Evolutionary conservation across 2,329 filamentous ascomycete genomes (phyloP), one percentile per base, ranked within the genome.

Genomic region (Rhexocercosporidium sp.): DNA sequence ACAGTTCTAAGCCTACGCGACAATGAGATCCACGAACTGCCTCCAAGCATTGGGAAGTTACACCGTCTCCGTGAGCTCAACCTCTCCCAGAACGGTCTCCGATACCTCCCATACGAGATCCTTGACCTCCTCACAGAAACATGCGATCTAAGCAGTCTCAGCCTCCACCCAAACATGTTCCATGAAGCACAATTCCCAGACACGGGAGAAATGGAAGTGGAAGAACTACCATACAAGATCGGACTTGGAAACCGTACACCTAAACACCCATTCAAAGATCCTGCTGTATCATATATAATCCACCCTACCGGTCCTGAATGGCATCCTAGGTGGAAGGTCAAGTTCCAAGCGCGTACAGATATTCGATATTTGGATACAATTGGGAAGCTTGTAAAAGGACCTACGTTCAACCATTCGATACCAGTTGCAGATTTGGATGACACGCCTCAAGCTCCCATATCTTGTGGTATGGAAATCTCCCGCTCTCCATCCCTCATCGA

Each of bases 1-100:
- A 89, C 86, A 0, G 85, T 89, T 18, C 83, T 93, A 14, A 92
- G 86, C 71, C 81, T 93, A 18, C 86, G 91, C 41, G 85, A 83
- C 67, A 92, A 92, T 72, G 77, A 82, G 27, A 81, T 93, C 16
- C 79, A 79, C 0, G 85, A 90, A 73, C 78, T 93, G 2, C 88
- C 91, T 0, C 80, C 87, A 0, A 81, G 83, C 3, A 87, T 93
- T 59, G 81, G 80, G 25, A 84, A 85, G 37, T 81, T 93, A 7
- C 76, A 75, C 4, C 88, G 87, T 66, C 81, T 93, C 3, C 79
- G 81, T 60, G 83, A 87, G 60, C 83, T 93, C 46, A 92, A 92
- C 71, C 72, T 93, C 9, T 86, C 88, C 0, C 85, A 90, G 62
- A 93, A 92, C 69, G 78, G 79, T 5, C 79, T 93, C 12, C 82